Conservation (phyloP, 2,329 filamentous ascomycete genomes). For the Aspergillus sp. region DNA sequence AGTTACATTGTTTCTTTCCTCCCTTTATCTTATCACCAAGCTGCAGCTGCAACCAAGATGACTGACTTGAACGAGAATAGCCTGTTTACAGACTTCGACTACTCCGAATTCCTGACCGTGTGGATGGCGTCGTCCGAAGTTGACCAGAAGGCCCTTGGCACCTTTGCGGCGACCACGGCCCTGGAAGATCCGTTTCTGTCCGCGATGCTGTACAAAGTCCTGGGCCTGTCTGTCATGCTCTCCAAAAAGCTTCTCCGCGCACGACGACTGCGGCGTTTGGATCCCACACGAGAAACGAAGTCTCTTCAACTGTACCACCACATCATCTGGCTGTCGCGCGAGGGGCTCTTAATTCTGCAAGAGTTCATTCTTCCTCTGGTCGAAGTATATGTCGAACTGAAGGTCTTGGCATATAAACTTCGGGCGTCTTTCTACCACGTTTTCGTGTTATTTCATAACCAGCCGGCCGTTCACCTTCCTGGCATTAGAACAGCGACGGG, state of each 20-base stretch:
- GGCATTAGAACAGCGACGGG: slow-evolving; percentile 37
- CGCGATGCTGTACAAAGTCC: slow-evolving; percentile 73
- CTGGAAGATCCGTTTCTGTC: slow-evolving; percentile 68
- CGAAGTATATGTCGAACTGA: slow-evolving; percentile 68
- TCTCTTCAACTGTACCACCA: slow-evolving; percentile 78
- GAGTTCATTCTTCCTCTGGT: slow-evolving; percentile 78
- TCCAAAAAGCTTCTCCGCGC: slow-evolving; percentile 75
- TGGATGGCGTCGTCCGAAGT: slow-evolving; percentile 93
- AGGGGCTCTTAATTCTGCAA: slow-evolving; percentile 82
- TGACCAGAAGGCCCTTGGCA: slow-evolving; percentile 92
- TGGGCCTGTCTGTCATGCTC: slow-evolving; percentile 82
- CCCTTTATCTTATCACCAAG: not conserved
- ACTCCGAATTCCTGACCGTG: slow-evolving; percentile 26
- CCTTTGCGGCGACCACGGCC: slow-evolving; percentile 72
- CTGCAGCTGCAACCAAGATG: slow-evolving; percentile 6
- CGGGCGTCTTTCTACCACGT: slow-evolving; percentile 94
- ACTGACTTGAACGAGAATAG: slow-evolving; percentile 19
- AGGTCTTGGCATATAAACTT: slow-evolving; percentile 83
- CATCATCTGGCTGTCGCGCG: slow-evolving; percentile 90
- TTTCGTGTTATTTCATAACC: slow-evolving; percentile 92
- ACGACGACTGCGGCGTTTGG: slow-evolving; percentile 72
- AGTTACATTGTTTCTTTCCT: not conserved
- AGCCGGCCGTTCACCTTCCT: slow-evolving; percentile 63
- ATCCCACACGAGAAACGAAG: slow-evolving; percentile 67
- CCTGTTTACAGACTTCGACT: slow-evolving; percentile 19